phyloP scores from a whole-genome alignment of 768 basidiomycete species.

The Phaffia australis region DNA sequence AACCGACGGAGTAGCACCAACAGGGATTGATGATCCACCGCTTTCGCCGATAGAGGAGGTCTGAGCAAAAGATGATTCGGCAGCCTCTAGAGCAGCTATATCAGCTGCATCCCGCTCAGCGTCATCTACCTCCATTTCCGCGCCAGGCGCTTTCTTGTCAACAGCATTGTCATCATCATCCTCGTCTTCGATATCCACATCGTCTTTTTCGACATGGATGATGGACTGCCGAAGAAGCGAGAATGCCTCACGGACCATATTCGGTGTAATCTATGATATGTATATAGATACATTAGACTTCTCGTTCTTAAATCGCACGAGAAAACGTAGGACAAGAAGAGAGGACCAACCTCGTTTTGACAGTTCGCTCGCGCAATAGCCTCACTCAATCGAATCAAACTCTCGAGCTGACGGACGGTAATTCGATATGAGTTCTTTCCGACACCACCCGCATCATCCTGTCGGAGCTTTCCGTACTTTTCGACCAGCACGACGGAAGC shows the following conservation, averaged over 20 bases:
- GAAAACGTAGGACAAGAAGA: neutral
- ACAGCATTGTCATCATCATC: constrained; percentile 54
- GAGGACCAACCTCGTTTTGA: constrained; percentile 60
- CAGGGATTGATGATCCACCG: constrained; percentile 35
- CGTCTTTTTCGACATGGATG: constrained; percentile 98
- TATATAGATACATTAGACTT: neutral
- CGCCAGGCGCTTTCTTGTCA: constrained; percentile 40
- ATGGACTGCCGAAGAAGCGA: constrained; percentile 89
- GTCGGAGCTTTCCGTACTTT: constrained; percentile 81
- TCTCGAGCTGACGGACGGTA: constrained; percentile 93
- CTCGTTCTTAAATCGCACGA: neutral
- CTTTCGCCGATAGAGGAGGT: constrained; percentile 21
- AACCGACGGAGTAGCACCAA: constrained; percentile 33
- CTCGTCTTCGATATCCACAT: constrained; percentile 79
- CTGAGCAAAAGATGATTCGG: constrained; percentile 30
- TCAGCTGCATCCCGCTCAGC: constrained; percentile 41
- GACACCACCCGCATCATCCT: constrained; percentile 80
- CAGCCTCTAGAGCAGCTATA: constrained; percentile 44
- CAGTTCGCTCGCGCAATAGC: constrained; percentile 97
- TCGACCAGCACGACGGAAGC: constrained; percentile 88
- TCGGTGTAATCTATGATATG: constrained; percentile 64
- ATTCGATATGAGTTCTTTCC: constrained; percentile 91
- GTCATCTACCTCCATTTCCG: constrained; percentile 47
- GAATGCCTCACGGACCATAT: constrained; percentile 91
- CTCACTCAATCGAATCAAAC: constrained; percentile 94